Conservation (phyloP, 495 filamentous ascomycete genomes). For the Hyaloscypha hepaticicola region DNA sequence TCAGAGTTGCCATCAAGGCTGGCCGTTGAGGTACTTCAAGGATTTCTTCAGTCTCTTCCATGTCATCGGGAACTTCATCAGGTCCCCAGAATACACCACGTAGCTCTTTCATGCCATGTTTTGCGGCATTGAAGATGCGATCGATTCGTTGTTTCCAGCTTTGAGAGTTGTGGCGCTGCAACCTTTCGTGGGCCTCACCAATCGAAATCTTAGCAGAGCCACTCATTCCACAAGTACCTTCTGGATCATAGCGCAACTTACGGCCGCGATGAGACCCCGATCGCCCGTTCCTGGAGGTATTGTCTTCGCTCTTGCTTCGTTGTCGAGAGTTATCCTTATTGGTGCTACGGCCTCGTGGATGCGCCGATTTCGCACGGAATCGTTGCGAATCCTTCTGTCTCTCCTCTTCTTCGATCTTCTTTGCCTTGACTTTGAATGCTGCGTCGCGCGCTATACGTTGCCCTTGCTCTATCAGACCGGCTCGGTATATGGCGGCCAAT, state of each 20-base stretch:
- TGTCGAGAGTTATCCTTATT: slow-evolving; percentile 34
- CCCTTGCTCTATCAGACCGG: slow-evolving; percentile 82
- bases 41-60: slow-evolving; percentile 80
- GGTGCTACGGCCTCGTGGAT: slow-evolving; percentile 42
- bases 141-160: slow-evolving; percentile 95
- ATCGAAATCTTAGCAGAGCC: slow-evolving; percentile 66
- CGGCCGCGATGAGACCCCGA: slow-evolving; percentile 30
- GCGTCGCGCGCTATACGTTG: slow-evolving; percentile 88
- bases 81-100: slow-evolving; percentile 78
- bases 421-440: slow-evolving; percentile 82
- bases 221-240: slow-evolving; percentile 66
- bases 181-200: slow-evolving; percentile 68
- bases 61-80: slow-evolving; percentile 77
- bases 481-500: slow-evolving; percentile 85
- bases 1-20: slow-evolving; percentile 72
- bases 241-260: slow-evolving; percentile 66
- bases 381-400: slow-evolving; percentile 49
- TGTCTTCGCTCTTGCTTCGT: slow-evolving; percentile 56
- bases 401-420: slow-evolving; percentile 71
- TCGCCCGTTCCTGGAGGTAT: slow-evolving; percentile 35
- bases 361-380: slow-evolving; percentile 48
- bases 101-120: slow-evolving; percentile 72
- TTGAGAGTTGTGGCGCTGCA: slow-evolving; percentile 79
- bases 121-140: slow-evolving; percentile 65
- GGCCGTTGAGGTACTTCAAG: slow-evolving; percentile 86